phyloP scores from a whole-genome alignment of 345 rosid species.

The Rubroshorea leprosula region DNA sequence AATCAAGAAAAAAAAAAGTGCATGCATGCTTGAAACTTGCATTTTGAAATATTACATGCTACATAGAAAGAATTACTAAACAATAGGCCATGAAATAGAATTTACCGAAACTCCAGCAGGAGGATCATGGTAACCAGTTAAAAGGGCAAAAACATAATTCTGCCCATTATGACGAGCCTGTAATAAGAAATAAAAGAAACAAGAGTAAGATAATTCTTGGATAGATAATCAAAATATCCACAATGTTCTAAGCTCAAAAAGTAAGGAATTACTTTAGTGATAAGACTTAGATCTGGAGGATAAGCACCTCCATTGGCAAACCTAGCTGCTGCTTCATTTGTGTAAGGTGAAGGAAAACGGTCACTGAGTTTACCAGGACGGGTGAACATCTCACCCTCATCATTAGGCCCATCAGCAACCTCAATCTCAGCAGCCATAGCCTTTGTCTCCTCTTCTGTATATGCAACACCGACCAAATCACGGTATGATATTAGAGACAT shows the following conservation, averaged over 20 bases:
- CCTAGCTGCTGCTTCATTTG: slow-evolving; percentile 94
- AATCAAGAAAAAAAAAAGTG: not conserved
- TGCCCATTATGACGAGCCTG: slow-evolving; percentile 99
- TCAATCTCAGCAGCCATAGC: slow-evolving; percentile 99
- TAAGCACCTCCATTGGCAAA: slow-evolving; percentile 99
- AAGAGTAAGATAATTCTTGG: slow-evolving; percentile 9
- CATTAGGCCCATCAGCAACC: slow-evolving; percentile 97
- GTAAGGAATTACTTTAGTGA: slow-evolving; percentile 69
- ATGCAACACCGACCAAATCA: slow-evolving; percentile 96
- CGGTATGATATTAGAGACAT: slow-evolving; percentile 93
- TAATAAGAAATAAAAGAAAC: slow-evolving; percentile 20
- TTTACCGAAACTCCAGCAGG: slow-evolving; percentile 92
- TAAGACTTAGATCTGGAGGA: slow-evolving; percentile 99
- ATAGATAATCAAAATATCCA: slow-evolving; percentile 6
- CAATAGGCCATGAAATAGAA: slow-evolving; percentile 7
- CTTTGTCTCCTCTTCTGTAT: slow-evolving; percentile 94
- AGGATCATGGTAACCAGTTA: slow-evolving; percentile 97
- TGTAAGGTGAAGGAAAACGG: slow-evolving; percentile 87
- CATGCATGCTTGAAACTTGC: too few species aligned
- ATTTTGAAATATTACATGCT: too few species aligned
- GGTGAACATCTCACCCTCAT: slow-evolving; percentile 98
- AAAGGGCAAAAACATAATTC: slow-evolving; percentile 91
- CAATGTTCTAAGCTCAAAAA: slow-evolving; percentile 8
- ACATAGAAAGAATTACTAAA: too few species aligned
- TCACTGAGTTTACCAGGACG: slow-evolving; percentile 99